phyloP scores from a whole-genome alignment of 306 rosid genomes.

The Senna siamea region DNA sequence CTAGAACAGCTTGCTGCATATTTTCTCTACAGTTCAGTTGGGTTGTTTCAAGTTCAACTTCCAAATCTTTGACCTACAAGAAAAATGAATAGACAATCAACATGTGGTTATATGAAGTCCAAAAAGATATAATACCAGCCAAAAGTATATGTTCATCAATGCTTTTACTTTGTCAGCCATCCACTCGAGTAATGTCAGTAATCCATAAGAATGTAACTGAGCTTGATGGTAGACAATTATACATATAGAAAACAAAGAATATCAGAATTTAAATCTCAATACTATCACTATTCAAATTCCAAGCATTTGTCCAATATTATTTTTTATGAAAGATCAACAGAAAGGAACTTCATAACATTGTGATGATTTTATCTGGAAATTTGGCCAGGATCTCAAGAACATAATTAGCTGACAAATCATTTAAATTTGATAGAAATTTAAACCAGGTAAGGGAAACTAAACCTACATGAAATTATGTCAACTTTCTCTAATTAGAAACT shows the following conservation, averaged over 20 bases:
- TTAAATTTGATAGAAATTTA: slow-evolving; percentile 10
- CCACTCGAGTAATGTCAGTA: not conserved
- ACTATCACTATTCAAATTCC: too few relatives aligned
- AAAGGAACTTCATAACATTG: slow-evolving; percentile 6
- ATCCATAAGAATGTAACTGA: not conserved
- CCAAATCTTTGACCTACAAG: slow-evolving; percentile 82
- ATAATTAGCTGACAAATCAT: not conserved
- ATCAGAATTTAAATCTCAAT: too few relatives aligned
- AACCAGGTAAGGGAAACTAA: slow-evolving; percentile 16
- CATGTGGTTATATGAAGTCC: slow-evolving; percentile 16
- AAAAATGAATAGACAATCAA: slow-evolving; percentile 36
- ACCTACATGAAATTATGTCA: not conserved
- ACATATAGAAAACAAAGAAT: too few relatives aligned
- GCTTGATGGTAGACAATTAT: too few relatives aligned
- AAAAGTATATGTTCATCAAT: not conserved
- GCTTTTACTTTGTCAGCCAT: not conserved
- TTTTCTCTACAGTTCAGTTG: slow-evolving; percentile 67
- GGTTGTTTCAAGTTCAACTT: slow-evolving; percentile 91
- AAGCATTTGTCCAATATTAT: slow-evolving; percentile 23
- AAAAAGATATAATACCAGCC: slow-evolving; percentile 6
- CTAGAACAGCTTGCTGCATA: slow-evolving; percentile 74
- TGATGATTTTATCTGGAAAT: not conserved
- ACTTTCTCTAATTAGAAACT: not conserved
- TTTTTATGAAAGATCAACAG: not conserved
- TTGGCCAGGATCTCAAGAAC: not conserved